phyloP scores from a whole-genome alignment of 768 basidiomycete genomes.

The Porphyrellus cyaneotinctus region DNA sequence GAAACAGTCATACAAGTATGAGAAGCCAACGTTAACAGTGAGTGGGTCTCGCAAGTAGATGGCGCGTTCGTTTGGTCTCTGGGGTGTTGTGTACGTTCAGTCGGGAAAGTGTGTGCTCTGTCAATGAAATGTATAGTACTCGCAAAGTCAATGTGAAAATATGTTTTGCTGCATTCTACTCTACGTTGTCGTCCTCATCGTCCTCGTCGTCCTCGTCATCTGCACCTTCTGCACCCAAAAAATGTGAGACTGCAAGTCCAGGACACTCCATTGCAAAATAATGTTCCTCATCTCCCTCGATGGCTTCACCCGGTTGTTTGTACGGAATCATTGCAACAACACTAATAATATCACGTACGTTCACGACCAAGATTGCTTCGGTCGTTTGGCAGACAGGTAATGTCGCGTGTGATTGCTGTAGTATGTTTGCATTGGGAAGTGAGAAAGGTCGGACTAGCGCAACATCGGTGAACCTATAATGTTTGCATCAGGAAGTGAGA shows the following conservation, averaged over 20 bases:
- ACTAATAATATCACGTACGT: not conserved
- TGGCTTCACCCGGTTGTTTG: not conserved
- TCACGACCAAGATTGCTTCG: not conserved
- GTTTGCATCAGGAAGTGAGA: not conserved
- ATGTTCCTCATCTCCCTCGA: not conserved
- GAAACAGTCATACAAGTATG: not conserved
- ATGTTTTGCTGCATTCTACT: too few relatives aligned
- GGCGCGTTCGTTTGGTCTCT: not conserved
- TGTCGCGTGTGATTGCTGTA: not conserved
- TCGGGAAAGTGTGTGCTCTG: too few relatives aligned
- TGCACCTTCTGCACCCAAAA: not conserved
- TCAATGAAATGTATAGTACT: too few relatives aligned
- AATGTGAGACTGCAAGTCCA: not conserved
- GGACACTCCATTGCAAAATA: not conserved
- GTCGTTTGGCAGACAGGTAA: not conserved
- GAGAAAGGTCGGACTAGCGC: not conserved
- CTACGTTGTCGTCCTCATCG: not conserved
- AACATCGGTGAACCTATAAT: not conserved
- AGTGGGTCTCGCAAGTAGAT: not conserved
- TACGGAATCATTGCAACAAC: not conserved
- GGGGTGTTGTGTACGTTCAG: not conserved
- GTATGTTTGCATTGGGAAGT: not conserved
- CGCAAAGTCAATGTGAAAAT: too few relatives aligned
- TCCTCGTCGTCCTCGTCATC: not conserved
- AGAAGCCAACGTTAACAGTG: not conserved